Conservation (phyloP, 805 yeast genomes). For the Tetrapisispora phaffii region DNA sequence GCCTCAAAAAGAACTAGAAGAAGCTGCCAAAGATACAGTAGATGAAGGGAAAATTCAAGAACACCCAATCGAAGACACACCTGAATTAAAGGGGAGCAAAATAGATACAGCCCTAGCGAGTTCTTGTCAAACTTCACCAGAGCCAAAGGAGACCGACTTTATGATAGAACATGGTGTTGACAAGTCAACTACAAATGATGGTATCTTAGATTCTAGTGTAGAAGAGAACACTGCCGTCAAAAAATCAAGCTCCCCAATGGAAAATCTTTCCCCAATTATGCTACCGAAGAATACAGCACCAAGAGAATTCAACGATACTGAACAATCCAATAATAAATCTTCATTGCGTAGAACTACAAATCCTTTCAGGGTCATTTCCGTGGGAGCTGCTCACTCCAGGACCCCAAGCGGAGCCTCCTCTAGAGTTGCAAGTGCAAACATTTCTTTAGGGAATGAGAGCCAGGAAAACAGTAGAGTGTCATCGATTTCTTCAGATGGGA, state of each 20-base stretch:
- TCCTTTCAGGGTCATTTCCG: slow-evolving; percentile 30
- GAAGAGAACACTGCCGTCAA: neutral
- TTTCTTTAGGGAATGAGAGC: neutral
- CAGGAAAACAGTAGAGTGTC: neutral
- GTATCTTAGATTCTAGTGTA: neutral
- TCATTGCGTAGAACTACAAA: slow-evolving; percentile 13
- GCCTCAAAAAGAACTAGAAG: too few species aligned
- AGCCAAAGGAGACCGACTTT: neutral
- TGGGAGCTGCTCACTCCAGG: slow-evolving; percentile 11
- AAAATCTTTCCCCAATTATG: neutral
- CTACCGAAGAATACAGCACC: slow-evolving; percentile 1
- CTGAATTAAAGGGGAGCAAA: too few species aligned
- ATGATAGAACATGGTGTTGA: too few species aligned
- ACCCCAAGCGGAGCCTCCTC: neutral
- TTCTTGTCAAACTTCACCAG: neutral
- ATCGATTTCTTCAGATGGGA: neutral
- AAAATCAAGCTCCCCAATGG: neutral
- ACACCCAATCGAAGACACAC: too few species aligned
- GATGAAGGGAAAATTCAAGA: too few species aligned
- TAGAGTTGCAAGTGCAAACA: neutral
- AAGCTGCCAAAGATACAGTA: too few species aligned
- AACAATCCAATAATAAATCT: neutral
- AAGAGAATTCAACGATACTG: neutral
- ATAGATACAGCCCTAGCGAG: too few species aligned
- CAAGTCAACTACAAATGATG: neutral